Evolutionary conservation across 2,329 filamentous ascomycete genomes (phyloP), one percentile per base, ranked within the genome.

Genomic region (Epichloe sylvatica): DNA sequence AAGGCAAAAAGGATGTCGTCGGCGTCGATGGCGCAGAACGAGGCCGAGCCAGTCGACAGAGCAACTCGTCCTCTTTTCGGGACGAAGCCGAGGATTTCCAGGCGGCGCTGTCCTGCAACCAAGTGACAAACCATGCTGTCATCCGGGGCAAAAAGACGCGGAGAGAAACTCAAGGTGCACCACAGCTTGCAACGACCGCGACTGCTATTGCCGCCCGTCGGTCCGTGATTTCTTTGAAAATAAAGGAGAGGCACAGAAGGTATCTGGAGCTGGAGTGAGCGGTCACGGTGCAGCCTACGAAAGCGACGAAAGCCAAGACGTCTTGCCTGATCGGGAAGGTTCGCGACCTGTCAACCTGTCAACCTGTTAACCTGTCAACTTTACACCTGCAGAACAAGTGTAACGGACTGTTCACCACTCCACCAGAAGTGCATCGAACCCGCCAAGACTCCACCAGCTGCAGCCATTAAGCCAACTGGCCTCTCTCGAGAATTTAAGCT

Each of bases 281-380:
- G 6, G 45, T 30, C 25, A 25, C 23, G 12, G 19, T 34, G 19
- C 34, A 17, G 11, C 44, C 37, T 7, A 25, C 23, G 23, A 7
- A 25, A 25, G 23, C 23, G 23, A 25, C 23, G 19, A 41, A 21
- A 41, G 38, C 38, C 19, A 41, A 41, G 38, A 19, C 13, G 5
- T 40, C n/a, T 46, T 37, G n/a, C 44, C 44, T 30, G 35, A 46
- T 46, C 30, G 44, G 34, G 44, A 46, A 46, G 34, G 44, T 46
- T 37, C 36, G 44, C 9, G 38, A 17, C 11, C 35, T 25, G 23
- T 25, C 23, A 25, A 5, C 23, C 23, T 25, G 23, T 25, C 23
- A 17, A 17, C 17, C 2, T n/a, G n/a, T n/a, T n/a, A n/a, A n/a
- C n/a, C n/a, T 17, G 17, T 17, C 17, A 19, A 2, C 17, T 19